phyloP scores from a whole-genome alignment of 2,329 filamentous ascomycete genomes.

The Claviceps paspali region DNA sequence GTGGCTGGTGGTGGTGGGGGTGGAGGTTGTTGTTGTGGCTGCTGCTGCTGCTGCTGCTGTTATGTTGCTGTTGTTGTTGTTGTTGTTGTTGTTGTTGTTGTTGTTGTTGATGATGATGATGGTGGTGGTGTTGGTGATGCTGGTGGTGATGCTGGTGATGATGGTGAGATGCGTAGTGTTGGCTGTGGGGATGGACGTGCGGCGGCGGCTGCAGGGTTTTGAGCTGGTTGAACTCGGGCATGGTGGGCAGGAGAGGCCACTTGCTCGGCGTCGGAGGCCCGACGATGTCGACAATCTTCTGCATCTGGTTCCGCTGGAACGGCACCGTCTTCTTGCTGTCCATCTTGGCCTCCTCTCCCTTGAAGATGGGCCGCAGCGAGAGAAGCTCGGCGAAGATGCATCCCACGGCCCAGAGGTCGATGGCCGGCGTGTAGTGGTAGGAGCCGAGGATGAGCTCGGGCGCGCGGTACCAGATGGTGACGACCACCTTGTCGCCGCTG shows the following conservation, averaged over 20 bases:
- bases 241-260: slow-evolving; percentile 71
- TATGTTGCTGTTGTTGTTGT: slow-evolving; percentile 16
- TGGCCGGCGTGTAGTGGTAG: slow-evolving; percentile 91
- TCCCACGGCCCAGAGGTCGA: slow-evolving; percentile 94
- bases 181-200: slow-evolving; percentile 27
- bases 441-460: slow-evolving; percentile 85
- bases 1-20: slow-evolving; percentile 14
- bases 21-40: slow-evolving; percentile 12
- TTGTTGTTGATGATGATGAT: slow-evolving; percentile 16
- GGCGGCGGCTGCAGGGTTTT: slow-evolving; percentile 33
- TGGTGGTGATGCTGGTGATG: slow-evolving; percentile 22
- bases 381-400: slow-evolving; percentile 96
- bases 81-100: slow-evolving; percentile 15
- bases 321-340: slow-evolving; percentile 95
- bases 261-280: slow-evolving; percentile 76
- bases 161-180: slow-evolving; percentile 8
- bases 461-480: slow-evolving; percentile 97
- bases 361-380: slow-evolving; percentile 86
- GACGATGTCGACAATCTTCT: slow-evolving; percentile 95
- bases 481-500: slow-evolving; percentile 91
- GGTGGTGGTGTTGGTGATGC: slow-evolving; percentile 12
- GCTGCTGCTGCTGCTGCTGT: slow-evolving; percentile 15
- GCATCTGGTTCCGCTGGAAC: slow-evolving; percentile 97
- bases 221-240: slow-evolving; percentile 75
- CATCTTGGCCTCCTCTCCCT: slow-evolving; percentile 98